Percentiles rank a stretch among this genome's conserved stretches.
Conservation (phyloP, 768 basidiomycete genomes). For the Suillus hirtellus region DNA sequence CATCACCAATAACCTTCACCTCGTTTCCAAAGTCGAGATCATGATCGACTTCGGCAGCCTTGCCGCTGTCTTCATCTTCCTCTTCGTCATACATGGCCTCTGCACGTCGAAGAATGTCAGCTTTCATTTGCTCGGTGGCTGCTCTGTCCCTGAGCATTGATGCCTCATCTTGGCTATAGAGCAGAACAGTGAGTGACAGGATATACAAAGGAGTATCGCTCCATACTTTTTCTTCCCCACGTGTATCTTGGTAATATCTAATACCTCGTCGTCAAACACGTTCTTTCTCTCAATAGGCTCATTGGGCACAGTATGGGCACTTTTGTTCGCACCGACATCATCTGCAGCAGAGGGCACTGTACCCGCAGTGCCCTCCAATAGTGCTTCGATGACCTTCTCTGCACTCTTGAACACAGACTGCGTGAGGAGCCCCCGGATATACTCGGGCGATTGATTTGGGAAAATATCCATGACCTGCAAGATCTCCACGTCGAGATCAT, state of each 20-base stretch:
- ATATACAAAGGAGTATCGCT: constrained; percentile 8
- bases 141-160: constrained; percentile 53
- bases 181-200: constrained; percentile 10
- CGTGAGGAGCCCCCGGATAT: constrained; percentile 58
- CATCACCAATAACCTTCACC: constrained; percentile 60
- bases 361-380: constrained; percentile 76
- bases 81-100: constrained; percentile 69
- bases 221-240: constrained; percentile 67
- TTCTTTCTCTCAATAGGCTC: constrained; percentile 57
- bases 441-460: constrained; percentile 55
- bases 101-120: constrained; percentile 75
- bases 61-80: constrained; percentile 48
- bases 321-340: not conserved
- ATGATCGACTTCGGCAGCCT: constrained; percentile 35
- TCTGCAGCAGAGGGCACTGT: constrained; percentile 30
- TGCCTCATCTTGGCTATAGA: constrained; percentile 45
- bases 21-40: constrained; percentile 59
- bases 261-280: constrained; percentile 69
- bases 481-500: constrained; percentile 56
- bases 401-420: constrained; percentile 49
- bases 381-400: constrained; percentile 64
- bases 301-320: not conserved
- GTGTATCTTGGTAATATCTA: constrained; percentile 61
- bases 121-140: constrained; percentile 76
- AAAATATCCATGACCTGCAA: constrained; percentile 77